Evolutionary conservation across 345 rosid species (phyloP), one percentile per base, ranked within the genome.

Genomic region (Kernera saxatilis): DNA sequence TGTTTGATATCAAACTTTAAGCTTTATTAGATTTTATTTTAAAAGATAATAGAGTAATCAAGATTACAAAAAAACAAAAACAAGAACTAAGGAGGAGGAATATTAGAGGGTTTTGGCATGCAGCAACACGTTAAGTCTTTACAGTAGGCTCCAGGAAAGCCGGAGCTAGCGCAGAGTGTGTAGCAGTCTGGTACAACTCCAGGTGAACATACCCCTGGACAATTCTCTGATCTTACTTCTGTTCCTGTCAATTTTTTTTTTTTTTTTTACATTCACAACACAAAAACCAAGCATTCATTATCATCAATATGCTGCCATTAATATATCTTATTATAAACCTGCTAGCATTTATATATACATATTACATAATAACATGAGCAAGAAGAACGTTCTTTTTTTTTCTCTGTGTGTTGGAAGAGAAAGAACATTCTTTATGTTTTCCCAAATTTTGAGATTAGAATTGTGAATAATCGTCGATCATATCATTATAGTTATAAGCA

Each of bases 151-250:
- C 36, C 27, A 7, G 35, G 9, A 33, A 13, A 68, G 2, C 72
- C 54, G 3, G 19, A 44, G 32, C 35, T 1, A 13, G 0, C 0
- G 17, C 72, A 69, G 0, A 69, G 45, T 56, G 55, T 33, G 15
- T 32, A 15, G 46, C 73, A 69, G 46, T 55, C 55, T 69, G 65
- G 73, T 43, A 8, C 45, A 29, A 69, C 6, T 55, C 64, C 54
- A 56, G 35, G 15, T 30, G 73, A 14, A 17, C 73, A 69, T 32
- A 56, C 8, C 0, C 65, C 73, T 0, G 65, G 73, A 44, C 73
- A 55, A 36, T 13, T 13, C 45, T 48, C 64, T 43, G 72, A 29
- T 13, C 22, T 68, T 55, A 6, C 64, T 43, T 54, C 54, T 68
- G 45, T 29, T 33, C 66, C 48, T 69, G 37, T 68, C 5, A 39